These are phyloP conservation scores for Galeopsis tetrahit DNA, from an alignment of 257 asterid species.

Conservation along the genomic window DNA sequence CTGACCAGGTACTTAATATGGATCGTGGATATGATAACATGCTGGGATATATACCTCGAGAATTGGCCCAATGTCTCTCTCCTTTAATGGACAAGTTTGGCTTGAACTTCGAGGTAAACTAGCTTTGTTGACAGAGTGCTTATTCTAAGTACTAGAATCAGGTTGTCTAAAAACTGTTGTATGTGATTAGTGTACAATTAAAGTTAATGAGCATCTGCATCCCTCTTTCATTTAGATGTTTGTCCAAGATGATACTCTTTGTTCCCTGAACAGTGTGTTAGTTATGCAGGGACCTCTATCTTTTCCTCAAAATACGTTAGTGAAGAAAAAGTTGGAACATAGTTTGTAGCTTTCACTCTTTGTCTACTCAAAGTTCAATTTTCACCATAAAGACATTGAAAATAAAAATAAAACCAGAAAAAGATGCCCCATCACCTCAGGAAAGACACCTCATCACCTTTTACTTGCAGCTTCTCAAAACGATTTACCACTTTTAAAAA, in stretches of 20 bases:
- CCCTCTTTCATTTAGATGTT: conserved; percentile 3
- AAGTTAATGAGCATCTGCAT: conserved; percentile 13
- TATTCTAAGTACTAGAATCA: not conserved
- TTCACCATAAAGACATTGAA: conserved; percentile 20
- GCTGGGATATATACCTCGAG: conserved; percentile 87
- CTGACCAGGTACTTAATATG: conserved; percentile 67
- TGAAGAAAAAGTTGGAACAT: conserved; percentile 11
- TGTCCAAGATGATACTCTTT: conserved; percentile 12
- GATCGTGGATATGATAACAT: conserved; percentile 52
- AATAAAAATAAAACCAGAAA: not conserved
- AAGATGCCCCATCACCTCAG: not conserved
- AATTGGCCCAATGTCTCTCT: conserved; percentile 72
- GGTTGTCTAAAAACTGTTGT: not conserved
- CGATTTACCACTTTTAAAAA: not conserved
- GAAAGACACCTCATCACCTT: conserved; percentile 14
- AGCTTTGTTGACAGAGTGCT: conserved; percentile 1
- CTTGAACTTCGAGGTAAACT: conserved; percentile 71
- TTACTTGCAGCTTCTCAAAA: conserved; percentile 26
- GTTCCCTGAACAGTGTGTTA: conserved; percentile 7
- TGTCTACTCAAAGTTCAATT: conserved; percentile 1
- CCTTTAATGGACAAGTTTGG: conserved; percentile 77
- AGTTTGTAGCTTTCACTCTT: conserved; percentile 1
- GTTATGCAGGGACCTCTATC: conserved; percentile 8
- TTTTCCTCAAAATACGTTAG: not conserved
- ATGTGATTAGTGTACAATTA: not conserved